Percentiles rank a stretch among this genome's conserved stretches.
Conservation (phyloP, 148 eudicot genomes). For the Camellia lanceoleosa region DNA sequence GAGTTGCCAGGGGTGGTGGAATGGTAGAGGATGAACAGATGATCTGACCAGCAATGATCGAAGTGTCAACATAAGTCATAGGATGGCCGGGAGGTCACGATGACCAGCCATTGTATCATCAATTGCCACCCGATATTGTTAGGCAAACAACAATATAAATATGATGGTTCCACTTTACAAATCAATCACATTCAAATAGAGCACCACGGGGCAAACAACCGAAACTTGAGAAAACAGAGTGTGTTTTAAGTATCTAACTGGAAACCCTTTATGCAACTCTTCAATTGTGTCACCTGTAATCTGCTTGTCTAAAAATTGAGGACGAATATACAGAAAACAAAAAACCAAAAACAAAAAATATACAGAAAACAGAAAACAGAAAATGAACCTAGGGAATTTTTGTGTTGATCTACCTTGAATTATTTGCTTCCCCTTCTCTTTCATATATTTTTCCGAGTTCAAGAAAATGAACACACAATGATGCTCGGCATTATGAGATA, state of each 20-base stretch:
- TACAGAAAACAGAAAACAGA: not conserved
- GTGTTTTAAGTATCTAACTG: not conserved
- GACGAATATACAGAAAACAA: slow-evolving; percentile 3
- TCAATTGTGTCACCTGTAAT: not conserved
- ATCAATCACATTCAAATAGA: no score
- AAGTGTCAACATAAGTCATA: no score
- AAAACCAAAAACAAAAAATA: not conserved
- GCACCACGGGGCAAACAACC: not conserved
- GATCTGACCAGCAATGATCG: no score
- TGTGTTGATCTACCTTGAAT: not conserved
- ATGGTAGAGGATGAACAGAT: no score
- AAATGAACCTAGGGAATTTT: not conserved
- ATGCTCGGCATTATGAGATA: slow-evolving; percentile 1
- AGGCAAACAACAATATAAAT: no score
- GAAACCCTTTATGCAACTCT: slow-evolving; percentile 4
- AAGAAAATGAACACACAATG: slow-evolving; percentile 10
- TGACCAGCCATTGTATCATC: no score
- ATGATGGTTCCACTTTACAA: no score
- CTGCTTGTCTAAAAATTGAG: not conserved
- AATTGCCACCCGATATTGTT: no score
- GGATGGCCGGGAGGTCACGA: no score
- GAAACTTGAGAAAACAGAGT: not conserved
- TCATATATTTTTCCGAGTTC: slow-evolving; percentile 5
- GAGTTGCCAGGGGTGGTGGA: no score
- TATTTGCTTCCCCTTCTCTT: slow-evolving; percentile 4